phyloP scores from a whole-genome alignment of 345 rosid genomes.

The Corchorus olitorius region DNA sequence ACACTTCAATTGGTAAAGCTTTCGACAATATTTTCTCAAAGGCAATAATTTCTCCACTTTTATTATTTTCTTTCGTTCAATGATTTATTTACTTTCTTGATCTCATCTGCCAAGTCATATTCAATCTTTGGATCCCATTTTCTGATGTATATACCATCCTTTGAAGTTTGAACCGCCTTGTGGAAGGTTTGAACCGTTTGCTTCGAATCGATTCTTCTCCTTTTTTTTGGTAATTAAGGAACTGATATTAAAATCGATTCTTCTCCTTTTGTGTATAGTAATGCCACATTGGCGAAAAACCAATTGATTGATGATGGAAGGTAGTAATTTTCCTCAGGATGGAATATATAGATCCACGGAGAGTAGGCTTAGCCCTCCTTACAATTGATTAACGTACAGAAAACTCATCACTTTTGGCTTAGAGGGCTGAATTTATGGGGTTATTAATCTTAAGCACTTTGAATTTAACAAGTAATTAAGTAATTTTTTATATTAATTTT shows the following conservation, averaged over 20 bases:
- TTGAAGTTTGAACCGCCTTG: conserved; percentile 65
- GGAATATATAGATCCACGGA: conserved; percentile 66
- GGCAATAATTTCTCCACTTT: conserved; percentile 48
- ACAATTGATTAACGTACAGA: too few relatives aligned
- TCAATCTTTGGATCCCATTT: conserved; percentile 81
- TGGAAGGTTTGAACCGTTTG: conserved; percentile 81
- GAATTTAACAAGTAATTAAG: too few relatives aligned
- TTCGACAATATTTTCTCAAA: conserved; percentile 43
- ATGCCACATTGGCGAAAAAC: conserved; percentile 72
- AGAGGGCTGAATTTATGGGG: too few relatives aligned
- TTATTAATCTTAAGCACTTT: too few relatives aligned
- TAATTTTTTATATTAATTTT: too few relatives aligned
- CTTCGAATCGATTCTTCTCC: conserved; percentile 62
- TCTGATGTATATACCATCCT: conserved; percentile 67
- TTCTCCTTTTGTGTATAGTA: conserved; percentile 65
- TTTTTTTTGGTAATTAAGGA: too few relatives aligned
- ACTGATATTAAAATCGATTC: too few relatives aligned
- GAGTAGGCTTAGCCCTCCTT: conserved; percentile 62
- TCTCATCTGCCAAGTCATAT: conserved; percentile 46
- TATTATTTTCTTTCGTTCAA: too few relatives aligned
- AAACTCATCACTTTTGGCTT: too few relatives aligned
- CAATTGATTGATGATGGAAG: conserved; percentile 78
- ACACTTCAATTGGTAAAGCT: conserved; percentile 59
- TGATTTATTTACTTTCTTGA: conserved; percentile 41
- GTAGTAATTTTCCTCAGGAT: conserved; percentile 72